Evolutionary conservation across 768 basidiomycete species (phyloP).

Genomic region (Trametes punicea): DNA sequence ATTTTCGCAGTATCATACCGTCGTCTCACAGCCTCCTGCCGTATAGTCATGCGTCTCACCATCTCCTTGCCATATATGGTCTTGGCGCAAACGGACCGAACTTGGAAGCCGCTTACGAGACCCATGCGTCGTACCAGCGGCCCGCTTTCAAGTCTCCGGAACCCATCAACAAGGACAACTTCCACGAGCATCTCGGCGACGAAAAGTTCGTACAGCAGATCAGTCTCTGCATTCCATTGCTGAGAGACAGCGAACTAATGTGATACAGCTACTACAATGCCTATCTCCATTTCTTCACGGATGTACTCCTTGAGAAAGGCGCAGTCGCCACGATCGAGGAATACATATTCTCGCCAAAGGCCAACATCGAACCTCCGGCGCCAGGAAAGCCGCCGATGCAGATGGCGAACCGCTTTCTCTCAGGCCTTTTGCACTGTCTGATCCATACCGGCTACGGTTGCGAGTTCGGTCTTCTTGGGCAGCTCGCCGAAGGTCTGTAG

Average conservation of each 20-base stretch:
- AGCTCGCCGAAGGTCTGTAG: constrained; percentile 53
- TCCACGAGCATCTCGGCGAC: constrained; percentile 54
- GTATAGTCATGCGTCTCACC: constrained; percentile 54
- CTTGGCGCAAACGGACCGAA: constrained; percentile 48
- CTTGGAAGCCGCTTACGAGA: constrained; percentile 39
- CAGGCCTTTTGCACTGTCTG: constrained; percentile 56
- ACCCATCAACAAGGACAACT: constrained; percentile 44
- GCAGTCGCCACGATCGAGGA: constrained; percentile 47
- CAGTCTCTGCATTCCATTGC: background rate
- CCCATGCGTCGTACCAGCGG: constrained; percentile 34
- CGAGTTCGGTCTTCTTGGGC: constrained; percentile 57
- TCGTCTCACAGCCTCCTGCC: background rate
- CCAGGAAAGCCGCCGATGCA: constrained; percentile 36
- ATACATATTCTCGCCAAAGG: constrained; percentile 48
- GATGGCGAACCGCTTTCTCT: constrained; percentile 55
- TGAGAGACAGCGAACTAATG: too few relatives aligned
- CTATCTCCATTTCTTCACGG: constrained; percentile 54
- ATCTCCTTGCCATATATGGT: constrained; percentile 52
- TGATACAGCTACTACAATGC: constrained; percentile 43
- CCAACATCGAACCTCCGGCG: constrained; percentile 16
- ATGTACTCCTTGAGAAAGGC: constrained; percentile 39
- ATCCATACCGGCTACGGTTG: constrained; percentile 60
- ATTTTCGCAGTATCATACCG: background rate
- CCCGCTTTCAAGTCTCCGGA: constrained; percentile 40
- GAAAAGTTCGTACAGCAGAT: constrained; percentile 29